Conservation (phyloP, 345 rosid genomes). For the Psidium friedrichsthalianum region DNA sequence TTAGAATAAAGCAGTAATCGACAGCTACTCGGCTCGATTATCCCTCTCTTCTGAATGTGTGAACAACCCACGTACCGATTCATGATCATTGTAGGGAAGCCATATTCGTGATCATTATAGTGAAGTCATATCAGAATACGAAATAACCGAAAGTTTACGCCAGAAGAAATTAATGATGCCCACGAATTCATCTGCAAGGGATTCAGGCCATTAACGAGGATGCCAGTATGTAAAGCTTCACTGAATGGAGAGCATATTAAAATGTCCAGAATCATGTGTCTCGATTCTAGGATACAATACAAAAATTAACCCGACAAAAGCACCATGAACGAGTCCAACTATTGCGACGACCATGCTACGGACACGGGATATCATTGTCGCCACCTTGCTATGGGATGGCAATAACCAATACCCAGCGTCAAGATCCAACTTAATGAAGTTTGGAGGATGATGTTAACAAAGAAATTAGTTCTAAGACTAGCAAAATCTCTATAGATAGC, state of each 20-base stretch:
- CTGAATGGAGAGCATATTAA: neutral
- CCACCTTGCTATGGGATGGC: neutral
- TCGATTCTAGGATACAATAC: neutral
- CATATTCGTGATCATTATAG: neutral
- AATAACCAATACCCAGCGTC: neutral
- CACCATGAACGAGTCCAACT: neutral
- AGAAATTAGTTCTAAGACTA: neutral
- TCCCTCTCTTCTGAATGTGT: neutral
- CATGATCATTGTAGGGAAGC: neutral
- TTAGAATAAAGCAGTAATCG: neutral
- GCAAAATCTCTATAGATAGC: neutral
- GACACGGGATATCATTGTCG: neutral
- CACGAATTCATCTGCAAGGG: neutral
- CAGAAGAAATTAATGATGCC: neutral
- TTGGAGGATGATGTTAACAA: neutral
- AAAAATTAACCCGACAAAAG: neutral
- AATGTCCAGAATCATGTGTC: neutral
- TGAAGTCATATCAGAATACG: neutral
- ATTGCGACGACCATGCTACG: neutral
- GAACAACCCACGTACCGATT: neutral
- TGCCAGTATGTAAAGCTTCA: neutral
- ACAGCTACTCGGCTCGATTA: neutral
- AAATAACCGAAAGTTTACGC: neutral
- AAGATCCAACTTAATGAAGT: neutral
- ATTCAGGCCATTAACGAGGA: neutral